Base-by-base conservation (phyloP, 2,329 filamentous ascomycete genomes). In the Aureobasidium vineae region DNA sequence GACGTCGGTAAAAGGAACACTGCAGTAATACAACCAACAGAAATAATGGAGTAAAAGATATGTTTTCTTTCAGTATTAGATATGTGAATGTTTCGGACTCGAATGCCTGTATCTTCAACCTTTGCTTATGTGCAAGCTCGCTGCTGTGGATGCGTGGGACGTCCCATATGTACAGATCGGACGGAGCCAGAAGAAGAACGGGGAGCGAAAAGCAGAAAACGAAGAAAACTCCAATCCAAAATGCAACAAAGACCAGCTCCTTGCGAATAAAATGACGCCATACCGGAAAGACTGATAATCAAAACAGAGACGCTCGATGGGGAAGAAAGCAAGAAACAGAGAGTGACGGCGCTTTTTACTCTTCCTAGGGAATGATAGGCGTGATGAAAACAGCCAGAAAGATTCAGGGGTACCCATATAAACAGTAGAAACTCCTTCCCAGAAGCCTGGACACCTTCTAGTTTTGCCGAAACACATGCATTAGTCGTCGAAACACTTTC, bases 161-260 rank as follows among this genome's bases (percentile, higher is more conserved):
- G 38, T 31, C 54, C 54, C 23, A 43, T 59, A 59, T 59, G 38
- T 59, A 59, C 54, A 59, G 21, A 28, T 26, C 23, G 16, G 19
- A 43, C 38, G 33, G 15, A 59, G 38, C 54, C 38, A 59, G 21
- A 33, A 33, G 54, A 43, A 21, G 31, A 4, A 19, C 15, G 10
- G 23, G 31, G 8, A 36, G 11, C 28, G 3, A 43, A n/a, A 31
- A 40, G 15, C 19, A 21, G 23, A 54, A 21, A 53, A 54, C 31
- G 45, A 49, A 26, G 19, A 26, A 43, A 31, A 59, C 54, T 45
- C 54, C 54, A 59, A 43, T 59, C 54, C 38, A 59, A 59, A 43
- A 59, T 59, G 54, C 54, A 59, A 59, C 54, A 59, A 59, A 43
- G 38, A 19, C 54, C 54, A 59, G 54, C 54, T 59, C 54, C 54